These are phyloP conservation scores for Prunus davidiana DNA, from an alignment of 306 rosid species.

Conservation along the genomic window DNA sequence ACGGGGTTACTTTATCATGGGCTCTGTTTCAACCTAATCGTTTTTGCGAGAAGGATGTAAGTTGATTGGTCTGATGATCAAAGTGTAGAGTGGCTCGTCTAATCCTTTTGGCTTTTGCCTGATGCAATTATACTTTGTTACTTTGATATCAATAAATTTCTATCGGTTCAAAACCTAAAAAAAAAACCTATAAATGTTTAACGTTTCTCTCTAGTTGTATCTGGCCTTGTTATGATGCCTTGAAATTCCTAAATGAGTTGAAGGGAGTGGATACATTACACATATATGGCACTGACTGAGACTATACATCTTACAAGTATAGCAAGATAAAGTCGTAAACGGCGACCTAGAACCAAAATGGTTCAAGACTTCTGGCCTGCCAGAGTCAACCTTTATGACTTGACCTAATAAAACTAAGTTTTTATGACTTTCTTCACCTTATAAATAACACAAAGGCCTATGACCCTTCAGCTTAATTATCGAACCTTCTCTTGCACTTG, in stretches of 20 bases:
- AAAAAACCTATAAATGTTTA: background rate
- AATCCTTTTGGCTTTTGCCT: too few species aligned
- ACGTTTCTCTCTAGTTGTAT: background rate
- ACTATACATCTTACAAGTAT: background rate
- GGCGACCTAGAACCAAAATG: background rate
- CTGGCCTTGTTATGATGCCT: background rate
- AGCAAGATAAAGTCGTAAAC: background rate
- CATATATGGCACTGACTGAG: background rate
- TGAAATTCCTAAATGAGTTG: background rate
- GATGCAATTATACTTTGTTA: too few species aligned
- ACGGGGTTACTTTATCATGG: too few species aligned
- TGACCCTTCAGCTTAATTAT: background rate
- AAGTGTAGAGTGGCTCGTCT: too few species aligned
- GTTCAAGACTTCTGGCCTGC: background rate
- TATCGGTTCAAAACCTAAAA: too few species aligned
- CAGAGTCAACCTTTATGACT: constrained; percentile 1
- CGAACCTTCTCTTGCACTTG: constrained; percentile 3
- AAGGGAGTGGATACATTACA: background rate
- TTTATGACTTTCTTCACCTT: background rate
- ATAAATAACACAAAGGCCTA: background rate
- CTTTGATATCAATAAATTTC: too few species aligned
- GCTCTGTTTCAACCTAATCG: too few species aligned
- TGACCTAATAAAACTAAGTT: background rate
- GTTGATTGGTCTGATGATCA: too few species aligned
- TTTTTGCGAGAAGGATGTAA: too few species aligned